Base-by-base conservation (phyloP, 192 early-diverging fungal genomes). In the Linnemannia schmuckeri region DNA sequence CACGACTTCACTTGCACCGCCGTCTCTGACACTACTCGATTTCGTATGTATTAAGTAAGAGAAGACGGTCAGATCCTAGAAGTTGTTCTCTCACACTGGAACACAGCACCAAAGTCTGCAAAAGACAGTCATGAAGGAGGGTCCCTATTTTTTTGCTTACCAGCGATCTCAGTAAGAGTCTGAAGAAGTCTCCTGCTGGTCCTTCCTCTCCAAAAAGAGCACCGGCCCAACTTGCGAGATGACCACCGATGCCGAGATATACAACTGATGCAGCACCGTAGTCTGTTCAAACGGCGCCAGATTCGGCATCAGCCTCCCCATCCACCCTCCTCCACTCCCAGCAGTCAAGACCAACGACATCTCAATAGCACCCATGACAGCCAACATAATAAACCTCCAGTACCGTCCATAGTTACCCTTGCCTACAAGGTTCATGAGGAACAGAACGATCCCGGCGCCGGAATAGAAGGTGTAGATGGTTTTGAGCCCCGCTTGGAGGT, bases 241-340 rank as follows among this genome's bases (percentile, higher is more conserved):
- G 8, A 72, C 72, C 6, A 72, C 24, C 33, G 35, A 22, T 1
- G 42, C 9, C 1, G 72, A 63, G 4, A 72, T 30, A 27, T 66
- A 74, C 22, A 81, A 52, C 12, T 76, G 63, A 27, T 49, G 73
- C 2, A 71, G 20, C 22, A 82, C 18, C 38, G 9, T 13, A 8
- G 72, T 70, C 27, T 70, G 49, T 30, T 82, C 74, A 71, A 76
- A 82, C 4, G 80, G 76, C 18, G 63, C 74, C 44, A 74, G 37
- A 33, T 61, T 22, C 2, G 74, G 80, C 63, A 76, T 54, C 61
- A 44, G 75, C 17, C 17, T 37, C 15, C 35, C 8, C n/a, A 78
- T 8, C 27, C 8, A 27, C 13, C 30, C 30, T 27, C 22, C 30
- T 49, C 24, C 72, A 42, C 12, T 22, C 6, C 40, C 46, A 30